Base-by-base conservation (phyloP, 305 asterid genomes). In the Stenogyne calaminthoides region DNA sequence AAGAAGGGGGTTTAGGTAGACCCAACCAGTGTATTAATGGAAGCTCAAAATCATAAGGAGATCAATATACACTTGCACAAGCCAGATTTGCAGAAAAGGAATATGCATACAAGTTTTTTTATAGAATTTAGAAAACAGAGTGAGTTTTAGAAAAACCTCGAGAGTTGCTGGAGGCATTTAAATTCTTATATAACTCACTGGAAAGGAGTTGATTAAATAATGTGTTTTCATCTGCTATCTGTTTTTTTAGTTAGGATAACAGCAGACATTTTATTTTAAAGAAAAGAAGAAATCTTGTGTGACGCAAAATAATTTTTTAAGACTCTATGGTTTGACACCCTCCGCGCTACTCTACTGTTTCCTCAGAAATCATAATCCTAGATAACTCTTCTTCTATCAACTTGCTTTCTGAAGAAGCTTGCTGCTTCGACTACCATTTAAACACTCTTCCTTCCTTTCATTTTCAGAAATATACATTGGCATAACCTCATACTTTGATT, bases 401-500 rank as follows among this genome's bases (percentile, higher is more conserved):
- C 18, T 12, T 2, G 32, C 37, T 57, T 57, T 60, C 66, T 34
- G 49, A 61, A 34, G 16, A 34, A 64, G 49, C 39, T 56, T 39
- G 37, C 58, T 14, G 52, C 52, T 14, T 56, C 64, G 66, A 32
- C 36, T 19, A 70, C 27, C 20, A 52, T 32, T 44, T 25, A 73
- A 32, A 15, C 25, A 25, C 62, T 25, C 66, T 56, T 67, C 40
- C 67, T 32, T 46, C 29, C 52, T 64, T 63, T 72, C 51, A 46
- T 58, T 54, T 32, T 32, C 9, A 65, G 64, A 73, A 34, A 15
- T 52, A 69, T 64, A 63, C 37, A 67, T 65, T 12, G 40, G 12
- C 32, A 70, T 62, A 47, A 60, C 63, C 44, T 49, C 37, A 70
- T 62, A 47, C 67, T 52, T 39, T 3, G 5, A 72, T 10, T 47